Conservation (phyloP, 139 green algal species). For the Astrephomene gubernaculifera region DNA sequence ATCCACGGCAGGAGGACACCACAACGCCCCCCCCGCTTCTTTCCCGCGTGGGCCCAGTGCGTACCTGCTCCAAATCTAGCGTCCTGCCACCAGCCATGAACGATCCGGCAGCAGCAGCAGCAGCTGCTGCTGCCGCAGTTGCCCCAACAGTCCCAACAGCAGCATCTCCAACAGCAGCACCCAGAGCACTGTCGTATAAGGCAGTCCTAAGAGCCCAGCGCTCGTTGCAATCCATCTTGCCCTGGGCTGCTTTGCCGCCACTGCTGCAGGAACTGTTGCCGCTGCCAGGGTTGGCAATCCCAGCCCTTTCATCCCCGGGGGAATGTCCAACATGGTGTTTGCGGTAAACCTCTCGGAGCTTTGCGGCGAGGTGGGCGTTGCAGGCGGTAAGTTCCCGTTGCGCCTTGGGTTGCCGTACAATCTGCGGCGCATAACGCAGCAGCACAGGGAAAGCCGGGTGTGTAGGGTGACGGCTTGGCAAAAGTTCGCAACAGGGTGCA, state of each 20-base stretch:
- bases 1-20: too few species aligned
- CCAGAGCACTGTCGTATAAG: constrained; percentile 9
- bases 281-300: too few species aligned
- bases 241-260: too few species aligned
- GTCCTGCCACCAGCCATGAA: background rate
- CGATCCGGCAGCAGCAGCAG: background rate
- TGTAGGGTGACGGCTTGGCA: too few species aligned
- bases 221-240: constrained; percentile 40
- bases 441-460: too few species aligned
- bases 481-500: too few species aligned
- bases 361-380: constrained; percentile 11
- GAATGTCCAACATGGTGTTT: too few species aligned
- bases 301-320: too few species aligned
- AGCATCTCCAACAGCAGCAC: background rate
- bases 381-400: background rate
- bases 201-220: constrained; percentile 35
- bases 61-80: constrained; percentile 34
- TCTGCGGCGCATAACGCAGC: background rate
- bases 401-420: background rate
- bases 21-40: too few species aligned
- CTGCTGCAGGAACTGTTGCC: too few species aligned
- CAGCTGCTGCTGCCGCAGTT: background rate
- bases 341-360: constrained; percentile 23
- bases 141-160: background rate
- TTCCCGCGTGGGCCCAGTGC: too few species aligned